These are phyloP conservation scores for Rhodotorula glutinis DNA, from an alignment of 1,284 basidiomycete genomes.

Conservation along the genomic window DNA sequence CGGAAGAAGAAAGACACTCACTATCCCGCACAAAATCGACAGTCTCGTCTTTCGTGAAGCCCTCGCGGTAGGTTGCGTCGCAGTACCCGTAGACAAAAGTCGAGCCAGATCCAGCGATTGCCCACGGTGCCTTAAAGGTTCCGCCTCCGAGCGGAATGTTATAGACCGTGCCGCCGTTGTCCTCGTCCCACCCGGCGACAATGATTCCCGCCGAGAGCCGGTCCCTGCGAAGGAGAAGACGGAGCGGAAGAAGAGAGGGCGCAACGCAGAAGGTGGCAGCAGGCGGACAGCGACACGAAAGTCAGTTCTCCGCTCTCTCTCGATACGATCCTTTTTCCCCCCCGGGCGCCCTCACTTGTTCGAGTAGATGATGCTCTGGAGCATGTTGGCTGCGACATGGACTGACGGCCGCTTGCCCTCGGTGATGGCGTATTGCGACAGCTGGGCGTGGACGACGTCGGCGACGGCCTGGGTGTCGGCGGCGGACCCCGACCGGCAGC, in stretches of 20 bases:
- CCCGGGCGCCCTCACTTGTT: conserved; percentile 80
- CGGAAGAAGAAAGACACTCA: conserved; percentile 54
- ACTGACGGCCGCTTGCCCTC: conserved; percentile 70
- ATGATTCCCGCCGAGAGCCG: conserved; percentile 88
- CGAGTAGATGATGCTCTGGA: conserved; percentile 87
- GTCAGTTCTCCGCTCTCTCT: no score
- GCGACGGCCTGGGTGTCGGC: conserved; percentile 95
- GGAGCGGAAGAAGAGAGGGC: neutral
- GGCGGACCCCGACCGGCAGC: conserved; percentile 95
- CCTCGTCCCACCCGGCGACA: conserved; percentile 95
- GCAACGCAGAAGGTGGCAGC: no score
- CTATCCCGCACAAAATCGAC: conserved; percentile 94
- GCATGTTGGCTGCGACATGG: conserved; percentile 73
- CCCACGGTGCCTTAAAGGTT: conserved; percentile 91
- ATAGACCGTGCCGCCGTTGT: conserved; percentile 89
- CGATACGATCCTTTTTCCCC: no score
- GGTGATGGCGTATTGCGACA: conserved; percentile 57
- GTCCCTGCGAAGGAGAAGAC: conserved; percentile 40
- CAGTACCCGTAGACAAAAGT: conserved; percentile 99
- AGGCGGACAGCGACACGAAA: neutral
- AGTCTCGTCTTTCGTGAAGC: conserved; percentile 88
- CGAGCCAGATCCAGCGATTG: conserved; percentile 95
- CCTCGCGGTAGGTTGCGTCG: conserved; percentile 93
- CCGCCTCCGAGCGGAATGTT: conserved; percentile 94
- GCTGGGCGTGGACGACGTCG: conserved; percentile 68